Base-by-base conservation (phyloP, 331 rosid species). In the Prunus yedoensis region DNA sequence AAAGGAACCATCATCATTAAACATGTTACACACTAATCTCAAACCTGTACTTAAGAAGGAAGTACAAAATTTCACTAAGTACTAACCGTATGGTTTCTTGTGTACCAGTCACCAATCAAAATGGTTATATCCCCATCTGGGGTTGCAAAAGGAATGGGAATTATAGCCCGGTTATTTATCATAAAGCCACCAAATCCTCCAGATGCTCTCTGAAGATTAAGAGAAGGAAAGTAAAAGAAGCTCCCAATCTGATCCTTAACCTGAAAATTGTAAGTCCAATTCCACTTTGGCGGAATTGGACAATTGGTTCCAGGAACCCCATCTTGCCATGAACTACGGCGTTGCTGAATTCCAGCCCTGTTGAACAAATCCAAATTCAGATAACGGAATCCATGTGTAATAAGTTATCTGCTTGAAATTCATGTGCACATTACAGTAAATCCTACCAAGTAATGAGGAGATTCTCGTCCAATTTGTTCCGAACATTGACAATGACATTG, bases 231-330 rank as follows among this genome's bases (percentile, higher is more conserved):
- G 89, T 94, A 94, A 84, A 92, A 92, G 80, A 87, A 94, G 80
- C 99, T 94, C 76, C 99, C 99, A 79, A 94, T 80, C 79, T 94
- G 99, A 84, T 94, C 99, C 85, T 94, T 94, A 6, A 94, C 97
- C 80, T 94, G 99, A 83, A 94, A 94, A 64, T 90, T 84, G 78
- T 91, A 94, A 53, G 98, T 94, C 98, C 98, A 94, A 83, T 94
- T 94, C 99, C 99, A 94, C 85, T 86, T 92, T 20, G 99, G 82
- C 25, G 96, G 99, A 84, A 94, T 92, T 6, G 99, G 99, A 47
- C 99, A 94, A 60, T 92, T 94, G 27, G 99, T 92, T 75, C 99
- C 99, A 43, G 78, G 90, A 80, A 94, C 91, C 73, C 97, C 99
- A 80, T 94, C 99, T 64, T 92, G 96, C 99, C 99, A 92, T 1